Percentiles rank a stretch among this genome's conserved stretches.
phyloP scores from a whole-genome alignment of 2,329 filamentous ascomycete species.

The Fusarium sp. region DNA sequence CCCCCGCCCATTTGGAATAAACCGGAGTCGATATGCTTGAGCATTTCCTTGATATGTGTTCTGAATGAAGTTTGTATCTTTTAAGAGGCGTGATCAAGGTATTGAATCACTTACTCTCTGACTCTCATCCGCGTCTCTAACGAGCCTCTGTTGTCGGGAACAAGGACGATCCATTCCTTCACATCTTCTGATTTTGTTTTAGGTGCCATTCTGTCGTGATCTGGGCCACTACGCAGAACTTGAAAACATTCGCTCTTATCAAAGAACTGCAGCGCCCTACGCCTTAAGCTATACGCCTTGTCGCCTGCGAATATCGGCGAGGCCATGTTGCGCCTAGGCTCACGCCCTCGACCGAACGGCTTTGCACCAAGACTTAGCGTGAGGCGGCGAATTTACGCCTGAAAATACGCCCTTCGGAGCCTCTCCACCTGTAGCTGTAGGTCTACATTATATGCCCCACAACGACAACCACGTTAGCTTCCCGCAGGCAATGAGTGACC shows the following conservation, averaged over 20 bases:
- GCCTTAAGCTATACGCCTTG: background rate
- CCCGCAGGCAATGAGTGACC: fast-evolving
- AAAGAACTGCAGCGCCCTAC: background rate
- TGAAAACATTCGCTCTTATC: background rate
- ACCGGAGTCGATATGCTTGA: background rate
- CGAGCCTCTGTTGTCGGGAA: background rate
- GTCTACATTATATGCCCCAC: background rate
- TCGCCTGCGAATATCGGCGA: background rate
- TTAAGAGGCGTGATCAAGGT: fast-evolving
- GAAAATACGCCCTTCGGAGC: background rate
- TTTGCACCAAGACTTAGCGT: fast-evolving
- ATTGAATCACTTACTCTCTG: background rate
- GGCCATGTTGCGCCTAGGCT: background rate
- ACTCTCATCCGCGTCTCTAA: background rate
- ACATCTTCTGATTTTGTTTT: background rate
- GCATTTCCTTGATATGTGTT: background rate
- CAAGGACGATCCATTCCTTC: background rate
- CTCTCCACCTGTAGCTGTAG: background rate
- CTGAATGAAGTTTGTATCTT: background rate
- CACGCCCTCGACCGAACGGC: background rate
- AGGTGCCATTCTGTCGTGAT: background rate
- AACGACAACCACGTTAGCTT: background rate
- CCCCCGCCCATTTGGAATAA: conserved; percentile 4
- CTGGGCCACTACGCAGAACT: background rate
- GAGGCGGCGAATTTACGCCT: background rate